Conservation (phyloP, 345 rosid species). For the Citrus cavaleriei region DNA sequence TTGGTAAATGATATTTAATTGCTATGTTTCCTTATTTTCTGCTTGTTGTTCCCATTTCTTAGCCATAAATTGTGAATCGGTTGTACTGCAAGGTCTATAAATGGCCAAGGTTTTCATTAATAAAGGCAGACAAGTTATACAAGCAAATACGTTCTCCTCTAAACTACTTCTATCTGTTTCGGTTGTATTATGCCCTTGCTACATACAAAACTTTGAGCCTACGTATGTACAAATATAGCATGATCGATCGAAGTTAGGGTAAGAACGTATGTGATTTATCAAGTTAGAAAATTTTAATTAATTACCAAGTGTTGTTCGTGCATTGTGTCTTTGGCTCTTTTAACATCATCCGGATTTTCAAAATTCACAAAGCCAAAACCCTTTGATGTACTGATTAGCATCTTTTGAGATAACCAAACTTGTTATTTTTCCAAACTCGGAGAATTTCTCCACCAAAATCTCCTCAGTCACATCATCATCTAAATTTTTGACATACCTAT, state of each 20-base stretch:
- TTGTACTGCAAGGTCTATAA: too few relatives aligned
- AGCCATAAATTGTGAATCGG: too few relatives aligned
- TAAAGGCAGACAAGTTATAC: too few relatives aligned
- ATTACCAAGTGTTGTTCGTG: constrained; percentile 4
- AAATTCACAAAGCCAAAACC: constrained; percentile 18
- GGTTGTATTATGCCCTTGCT: constrained; percentile 77
- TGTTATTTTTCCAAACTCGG: constrained; percentile 3
- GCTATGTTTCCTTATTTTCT: too few relatives aligned
- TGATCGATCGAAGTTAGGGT: too few relatives aligned
- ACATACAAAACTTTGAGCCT: constrained; percentile 65
- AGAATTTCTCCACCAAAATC: background rate
- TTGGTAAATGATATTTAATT: too few relatives aligned
- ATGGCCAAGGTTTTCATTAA: too few relatives aligned
- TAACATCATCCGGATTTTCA: constrained; percentile 10
- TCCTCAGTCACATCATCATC: background rate
- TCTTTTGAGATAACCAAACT: constrained; percentile 8
- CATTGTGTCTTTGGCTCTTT: constrained; percentile 2
- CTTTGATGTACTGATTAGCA: constrained; percentile 25
- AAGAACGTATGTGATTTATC: background rate
- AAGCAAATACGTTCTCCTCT: too few relatives aligned
- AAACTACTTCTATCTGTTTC: too few relatives aligned
- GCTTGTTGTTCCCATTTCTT: too few relatives aligned
- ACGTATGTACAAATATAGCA: too few relatives aligned
- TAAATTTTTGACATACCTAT: constrained; percentile 11
- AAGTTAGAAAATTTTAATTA: background rate